A percentile compares a stretch with the other conserved stretches of the same genome.
These are phyloP conservation scores for Coprinopsis sp. DNA, from an alignment of 768 basidiomycete genomes.

Conservation along the genomic window DNA sequence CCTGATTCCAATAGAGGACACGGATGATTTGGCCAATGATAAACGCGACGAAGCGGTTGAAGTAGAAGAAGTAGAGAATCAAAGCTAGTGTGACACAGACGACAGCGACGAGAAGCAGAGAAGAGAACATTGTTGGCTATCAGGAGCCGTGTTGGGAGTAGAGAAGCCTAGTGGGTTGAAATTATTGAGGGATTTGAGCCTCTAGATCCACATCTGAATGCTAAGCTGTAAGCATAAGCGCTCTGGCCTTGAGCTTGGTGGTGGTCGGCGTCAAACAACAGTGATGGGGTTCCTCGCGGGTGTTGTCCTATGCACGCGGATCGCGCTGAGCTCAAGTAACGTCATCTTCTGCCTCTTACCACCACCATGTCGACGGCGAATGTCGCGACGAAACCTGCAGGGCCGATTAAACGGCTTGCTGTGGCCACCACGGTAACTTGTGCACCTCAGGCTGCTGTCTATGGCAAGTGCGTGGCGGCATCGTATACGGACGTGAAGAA, in stretches of 20 bases:
- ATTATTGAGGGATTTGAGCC: too few species aligned
- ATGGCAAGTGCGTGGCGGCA: constrained; percentile 85
- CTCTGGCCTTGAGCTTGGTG: too few species aligned
- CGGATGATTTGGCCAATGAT: constrained; percentile 64
- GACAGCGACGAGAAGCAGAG: constrained; percentile 59
- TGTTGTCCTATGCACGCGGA: neutral
- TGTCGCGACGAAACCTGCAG: constrained; percentile 28
- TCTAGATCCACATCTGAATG: too few species aligned
- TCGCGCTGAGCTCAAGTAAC: too few species aligned
- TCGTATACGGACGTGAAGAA: constrained; percentile 81
- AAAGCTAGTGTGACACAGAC: constrained; percentile 51
- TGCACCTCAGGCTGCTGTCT: constrained; percentile 63
- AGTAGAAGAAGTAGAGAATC: constrained; percentile 83
- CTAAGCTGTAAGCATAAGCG: too few species aligned
- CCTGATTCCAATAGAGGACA: constrained; percentile 72
- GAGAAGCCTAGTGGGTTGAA: neutral
- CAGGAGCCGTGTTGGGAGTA: neutral
- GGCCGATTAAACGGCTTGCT: constrained; percentile 63
- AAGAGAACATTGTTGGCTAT: constrained; percentile 44
- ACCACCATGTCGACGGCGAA: constrained; percentile 21
- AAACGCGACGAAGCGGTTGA: constrained; percentile 78
- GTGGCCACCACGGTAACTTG: constrained; percentile 69
- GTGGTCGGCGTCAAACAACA: neutral
- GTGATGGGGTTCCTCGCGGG: neutral
- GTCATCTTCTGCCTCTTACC: neutral